Evolutionary conservation across 2,329 filamentous ascomycete species (phyloP).

Genomic region (Cladosporium austrohemisphaericum): DNA sequence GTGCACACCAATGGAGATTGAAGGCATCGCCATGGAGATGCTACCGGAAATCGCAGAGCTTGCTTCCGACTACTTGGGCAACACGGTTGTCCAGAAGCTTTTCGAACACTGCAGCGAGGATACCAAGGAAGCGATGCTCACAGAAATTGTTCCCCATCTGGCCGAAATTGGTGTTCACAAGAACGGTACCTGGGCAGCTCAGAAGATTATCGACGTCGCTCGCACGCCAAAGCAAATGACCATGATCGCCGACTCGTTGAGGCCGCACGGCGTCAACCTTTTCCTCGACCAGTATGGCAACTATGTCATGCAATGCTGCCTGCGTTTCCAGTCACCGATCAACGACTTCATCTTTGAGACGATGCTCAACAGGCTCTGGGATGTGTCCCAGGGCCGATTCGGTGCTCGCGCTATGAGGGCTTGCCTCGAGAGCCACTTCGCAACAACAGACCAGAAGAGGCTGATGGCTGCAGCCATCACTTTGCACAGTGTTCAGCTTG

Average conservation of each 20-base stretch:
- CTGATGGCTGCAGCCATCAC: constrained; percentile 93
- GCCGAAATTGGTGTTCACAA: constrained; percentile 98
- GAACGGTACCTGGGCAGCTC: constrained; percentile 98
- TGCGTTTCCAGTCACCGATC: constrained; percentile 83
- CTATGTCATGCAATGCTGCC: constrained; percentile 93
- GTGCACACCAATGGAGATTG: constrained; percentile 80
- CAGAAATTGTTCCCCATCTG: constrained; percentile 82
- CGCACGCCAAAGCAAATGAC: constrained; percentile 79
- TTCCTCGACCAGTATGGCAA: constrained; percentile 99
- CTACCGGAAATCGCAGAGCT: constrained; percentile 93
- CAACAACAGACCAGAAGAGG: constrained; percentile 90
- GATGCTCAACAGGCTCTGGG: constrained; percentile 92
- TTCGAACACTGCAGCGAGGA: constrained; percentile 94
- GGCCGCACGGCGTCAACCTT: constrained; percentile 80
- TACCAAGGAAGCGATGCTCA: constrained; percentile 86
- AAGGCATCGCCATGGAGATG: constrained; percentile 89
- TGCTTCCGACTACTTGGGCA: constrained; percentile 92
- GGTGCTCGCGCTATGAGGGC: constrained; percentile 94
- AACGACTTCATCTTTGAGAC: constrained; percentile 98
- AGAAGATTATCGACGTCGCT: constrained; percentile 98
- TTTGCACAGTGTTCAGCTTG: constrained; percentile 92
- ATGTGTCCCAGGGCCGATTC: constrained; percentile 86
- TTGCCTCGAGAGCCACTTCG: constrained; percentile 91
- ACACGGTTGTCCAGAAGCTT: constrained; percentile 98
- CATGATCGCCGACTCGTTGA: constrained; percentile 78